Percentiles rank a stretch among this genome's conserved stretches.
These are phyloP conservation scores for bread wheat (Triticum aestivum) DNA, from an alignment of 176 grass and related monocot genomes.

Conservation along the genomic window DNA sequence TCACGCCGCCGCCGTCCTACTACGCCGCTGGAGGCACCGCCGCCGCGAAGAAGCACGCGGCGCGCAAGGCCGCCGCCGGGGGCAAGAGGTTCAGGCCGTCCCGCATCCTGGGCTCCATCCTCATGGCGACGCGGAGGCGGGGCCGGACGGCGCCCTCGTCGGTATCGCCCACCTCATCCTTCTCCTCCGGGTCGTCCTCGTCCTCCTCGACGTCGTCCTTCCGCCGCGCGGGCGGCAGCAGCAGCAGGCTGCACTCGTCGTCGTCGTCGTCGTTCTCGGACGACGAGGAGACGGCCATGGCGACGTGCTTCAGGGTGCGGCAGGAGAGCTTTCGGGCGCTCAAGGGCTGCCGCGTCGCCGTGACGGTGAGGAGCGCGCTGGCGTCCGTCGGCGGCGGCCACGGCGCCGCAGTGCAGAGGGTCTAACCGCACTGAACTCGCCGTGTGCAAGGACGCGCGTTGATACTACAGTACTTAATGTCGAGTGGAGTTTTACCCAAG, in stretches of 20 bases:
- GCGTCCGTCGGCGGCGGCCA: constrained; percentile 15
- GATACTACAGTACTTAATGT: background rate
- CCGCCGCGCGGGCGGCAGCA: background rate
- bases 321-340: constrained; percentile 40
- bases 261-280: constrained; percentile 1
- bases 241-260: constrained; percentile 18
- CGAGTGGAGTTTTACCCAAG: background rate
- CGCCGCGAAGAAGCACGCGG: background rate
- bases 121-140: constrained; percentile 30
- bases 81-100: constrained; percentile 37
- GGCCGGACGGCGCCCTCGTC: background rate
- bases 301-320: constrained; percentile 48
- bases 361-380: constrained; percentile 42
- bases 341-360: constrained; percentile 38
- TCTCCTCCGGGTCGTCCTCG: background rate
- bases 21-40: background rate
- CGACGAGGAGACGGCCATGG: constrained; percentile 8
- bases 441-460: background rate
- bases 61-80: constrained; percentile 5
- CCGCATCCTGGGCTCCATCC: constrained; percentile 49
- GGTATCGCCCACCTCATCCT: constrained; percentile 32
- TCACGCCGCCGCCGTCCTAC: constrained; percentile 82
- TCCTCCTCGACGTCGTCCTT: constrained; percentile 32
- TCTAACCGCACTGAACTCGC: background rate
- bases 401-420: background rate